Base-by-base conservation (phyloP, 805 yeast species). In the Starmerella khaoyaiensis region DNA sequence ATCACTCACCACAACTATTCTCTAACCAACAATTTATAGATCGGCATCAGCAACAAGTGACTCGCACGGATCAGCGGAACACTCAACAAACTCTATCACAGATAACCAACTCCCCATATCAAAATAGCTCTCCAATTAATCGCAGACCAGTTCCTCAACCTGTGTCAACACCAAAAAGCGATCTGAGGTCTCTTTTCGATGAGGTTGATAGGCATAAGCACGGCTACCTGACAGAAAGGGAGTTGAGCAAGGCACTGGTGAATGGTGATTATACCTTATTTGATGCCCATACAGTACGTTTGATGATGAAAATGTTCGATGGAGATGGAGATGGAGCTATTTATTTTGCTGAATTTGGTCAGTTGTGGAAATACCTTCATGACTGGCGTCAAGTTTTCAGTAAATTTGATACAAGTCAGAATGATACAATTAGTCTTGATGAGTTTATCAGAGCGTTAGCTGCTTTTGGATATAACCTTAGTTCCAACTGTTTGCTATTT, bases 341-440 rank as follows among this genome's bases (percentile, higher is more conserved):
- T 11, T 64, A 67, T 31, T 73, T 72, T 45, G 71, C 66, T 33
- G 84, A 77, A 56, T 77, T 77, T 49, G 56, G 69, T 36, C 72
- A 74, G 41, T 59, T 77, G 38, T 75, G 82, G 81, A 72, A 74
- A 50, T 74, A 76, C 47, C 59, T 77, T 30, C 61, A 71, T 16
- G 77, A 77, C 33, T 77, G 81, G 72, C 68, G 75, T 40, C 72
- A 68, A 52, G 61, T 73, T 6, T 77, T 78, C 48, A 65, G 71
- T 35, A 68, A 68, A 47, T 76, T 74, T 33, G 84, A 78, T 47
- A 49, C 62, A n/a, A 69, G 74, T 52, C 61, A 61, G 41, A 68
- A 71, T 30, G 74, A 76, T 1, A 69, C 67, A 45, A 74, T 77
- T 30, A 67, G 74, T n/a, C 69, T 71, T 48, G 74, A 74, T 20